Evolutionary conservation across 1,284 basidiomycete genomes (phyloP), one percentile per base, ranked within the genome.

Genomic region (Rhizopogon parksii): DNA sequence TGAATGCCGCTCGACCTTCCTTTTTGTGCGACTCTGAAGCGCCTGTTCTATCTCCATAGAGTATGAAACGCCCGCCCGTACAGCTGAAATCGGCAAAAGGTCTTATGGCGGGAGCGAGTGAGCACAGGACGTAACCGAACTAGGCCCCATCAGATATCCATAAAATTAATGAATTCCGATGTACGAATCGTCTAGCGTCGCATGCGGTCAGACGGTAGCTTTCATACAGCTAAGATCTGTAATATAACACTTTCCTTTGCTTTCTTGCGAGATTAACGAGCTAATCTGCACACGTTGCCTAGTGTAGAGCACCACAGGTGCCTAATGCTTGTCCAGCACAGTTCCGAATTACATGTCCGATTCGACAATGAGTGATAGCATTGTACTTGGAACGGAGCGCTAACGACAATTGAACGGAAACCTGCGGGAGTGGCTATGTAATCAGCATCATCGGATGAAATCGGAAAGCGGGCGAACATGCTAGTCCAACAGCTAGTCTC

Each of bases 81-180:
- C 2, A 55, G 49, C 52, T 49, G 43, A 46, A 25, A n/a, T 51
- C 50, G 42, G 47, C 48, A 56, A 54, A 53, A 51, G 42, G 46
- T 21, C 36, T 43, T 15, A 57, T 54, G 60, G 55, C 66, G 63
- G 63, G 54, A 68, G 63, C 63, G 63, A 64, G 60, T 54, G 42
- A 19, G 17, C 53, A 57, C 55, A 42, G 52, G 55, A 65, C 63
- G 65, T 65, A 65, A 65, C 58, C 64, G 61, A 64, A 47, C 53
- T 56, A 61, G 51, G 53, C 54, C 63, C 47, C 46, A 63, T 63
- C 58, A 61, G 39, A 43, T 51, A 47, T 56, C 50, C 27, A 50
- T 49, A 52, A 53, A 47, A 38, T 62, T 49, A 59, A 51, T 52
- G 37, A 51, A 66, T 53, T 66, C 51, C 53, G 58, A 56, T 53